Evolutionary conservation across 2,329 filamentous ascomycete species (phyloP).

Genomic region (Apiospora rasikravindrae): DNA sequence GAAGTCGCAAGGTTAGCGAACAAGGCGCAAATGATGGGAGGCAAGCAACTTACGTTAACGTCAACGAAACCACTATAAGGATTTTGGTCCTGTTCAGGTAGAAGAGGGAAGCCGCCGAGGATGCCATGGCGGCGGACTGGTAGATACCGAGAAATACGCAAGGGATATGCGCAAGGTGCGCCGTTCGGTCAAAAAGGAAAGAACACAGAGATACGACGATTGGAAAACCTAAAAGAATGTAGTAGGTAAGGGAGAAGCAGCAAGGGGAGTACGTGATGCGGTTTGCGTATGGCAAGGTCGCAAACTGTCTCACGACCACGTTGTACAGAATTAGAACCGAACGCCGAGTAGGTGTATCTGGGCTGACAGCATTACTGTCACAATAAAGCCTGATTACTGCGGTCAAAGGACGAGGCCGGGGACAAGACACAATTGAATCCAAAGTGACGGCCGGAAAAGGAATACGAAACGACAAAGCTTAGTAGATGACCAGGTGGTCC

Average conservation of each 20-base stretch:
- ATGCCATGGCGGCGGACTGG: constrained; percentile 25
- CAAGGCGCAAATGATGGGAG: not conserved
- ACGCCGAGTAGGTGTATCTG: not conserved
- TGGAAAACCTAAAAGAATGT: not conserved
- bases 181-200: not conserved
- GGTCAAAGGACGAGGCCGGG: not conserved
- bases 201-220: not conserved
- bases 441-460: not conserved
- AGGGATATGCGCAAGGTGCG: not conserved
- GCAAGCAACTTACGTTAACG: constrained; percentile 42
- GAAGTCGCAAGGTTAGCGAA: not conserved
- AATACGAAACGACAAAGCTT: not conserved
- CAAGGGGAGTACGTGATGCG: not conserved
- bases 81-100: constrained; percentile 43
- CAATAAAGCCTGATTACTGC: not conserved
- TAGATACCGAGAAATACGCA: constrained; percentile 14
- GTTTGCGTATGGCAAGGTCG: not conserved
- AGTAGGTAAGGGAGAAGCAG: not conserved
- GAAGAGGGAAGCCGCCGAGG: constrained; percentile 28
- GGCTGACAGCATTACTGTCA: constrained; percentile 1
- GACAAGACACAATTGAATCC: not conserved
- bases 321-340: not conserved
- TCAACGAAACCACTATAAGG: constrained; percentile 41
- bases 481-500: not conserved
- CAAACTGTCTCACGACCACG: constrained; percentile 10